A percentile compares a stretch with the other conserved stretches of the same genome.
Evolutionary conservation across 140 eudicot genomes (phyloP).

Genomic region (Cichorium intybus): DNA sequence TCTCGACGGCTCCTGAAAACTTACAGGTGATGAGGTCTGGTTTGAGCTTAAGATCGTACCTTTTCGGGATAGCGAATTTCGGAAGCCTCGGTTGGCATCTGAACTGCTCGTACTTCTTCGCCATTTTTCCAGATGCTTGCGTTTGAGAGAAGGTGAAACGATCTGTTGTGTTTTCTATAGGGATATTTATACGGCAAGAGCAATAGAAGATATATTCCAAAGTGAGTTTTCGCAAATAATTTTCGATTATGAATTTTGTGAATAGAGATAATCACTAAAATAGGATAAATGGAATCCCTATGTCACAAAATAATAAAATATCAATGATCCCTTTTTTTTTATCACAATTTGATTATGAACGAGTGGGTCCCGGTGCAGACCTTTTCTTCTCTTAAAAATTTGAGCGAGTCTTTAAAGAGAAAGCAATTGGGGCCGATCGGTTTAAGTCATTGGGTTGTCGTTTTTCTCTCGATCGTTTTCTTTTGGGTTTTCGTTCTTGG

Average conservation of each 20-base stretch:
- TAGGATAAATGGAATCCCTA: too few species aligned
- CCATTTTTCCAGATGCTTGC: slow-evolving; percentile 21
- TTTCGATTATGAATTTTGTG: neutral
- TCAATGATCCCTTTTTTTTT: too few species aligned
- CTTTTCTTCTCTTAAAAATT: too few species aligned
- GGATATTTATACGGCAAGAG: neutral
- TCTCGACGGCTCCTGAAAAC: slow-evolving; percentile 71
- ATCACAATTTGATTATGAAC: too few species aligned
- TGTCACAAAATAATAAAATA: too few species aligned
- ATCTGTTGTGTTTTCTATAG: neutral
- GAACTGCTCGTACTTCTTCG: slow-evolving; percentile 53
- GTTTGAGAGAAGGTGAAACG: neutral
- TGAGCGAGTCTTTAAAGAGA: too few species aligned
- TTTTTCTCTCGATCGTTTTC: too few species aligned
- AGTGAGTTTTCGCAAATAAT: neutral
- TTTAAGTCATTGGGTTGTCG: too few species aligned
- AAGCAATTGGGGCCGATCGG: too few species aligned
- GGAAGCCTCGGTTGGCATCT: slow-evolving; percentile 83
- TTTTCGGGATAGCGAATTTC: slow-evolving; percentile 66
- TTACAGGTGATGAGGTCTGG: slow-evolving; percentile 76
- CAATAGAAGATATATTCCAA: neutral
- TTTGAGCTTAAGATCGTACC: slow-evolving; percentile 71
- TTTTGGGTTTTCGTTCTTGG: too few species aligned
- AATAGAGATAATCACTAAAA: too few species aligned
- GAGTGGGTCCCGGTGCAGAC: too few species aligned